phyloP scores from a whole-genome alignment of 305 asterid species.

The Fraxinus sp. region DNA sequence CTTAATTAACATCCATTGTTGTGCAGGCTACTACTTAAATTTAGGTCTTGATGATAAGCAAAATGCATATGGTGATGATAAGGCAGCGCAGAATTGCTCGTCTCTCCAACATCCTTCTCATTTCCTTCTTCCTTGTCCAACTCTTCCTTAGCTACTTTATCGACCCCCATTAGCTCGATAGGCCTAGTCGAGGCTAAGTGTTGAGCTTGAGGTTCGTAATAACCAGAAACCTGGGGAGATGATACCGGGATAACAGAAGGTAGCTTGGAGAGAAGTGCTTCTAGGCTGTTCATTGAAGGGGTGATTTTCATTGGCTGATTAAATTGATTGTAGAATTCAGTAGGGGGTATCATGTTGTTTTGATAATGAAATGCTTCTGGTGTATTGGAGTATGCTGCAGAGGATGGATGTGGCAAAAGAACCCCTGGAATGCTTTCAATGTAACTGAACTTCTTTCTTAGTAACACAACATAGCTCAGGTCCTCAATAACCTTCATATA shows the following conservation, averaged over 20 bases:
- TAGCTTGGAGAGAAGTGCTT: conserved; percentile 88
- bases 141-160: conserved; percentile 53
- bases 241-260: conserved; percentile 70
- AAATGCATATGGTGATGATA: conserved; percentile 45
- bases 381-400: conserved; percentile 57
- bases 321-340: conserved; percentile 42
- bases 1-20: conserved; percentile 34
- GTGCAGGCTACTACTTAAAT: conserved; percentile 67
- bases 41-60: conserved; percentile 59
- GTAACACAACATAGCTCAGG: conserved; percentile 81
- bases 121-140: conserved; percentile 45
- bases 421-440: conserved; percentile 97
- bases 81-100: conserved; percentile 40
- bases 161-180: conserved; percentile 41
- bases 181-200: conserved; percentile 32
- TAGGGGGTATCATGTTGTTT: conserved; percentile 26
- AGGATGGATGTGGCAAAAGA: conserved; percentile 87
- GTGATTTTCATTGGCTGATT: conserved; percentile 54
- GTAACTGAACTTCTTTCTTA: conserved; percentile 85
- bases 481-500: conserved; percentile 73
- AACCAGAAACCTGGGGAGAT: conserved; percentile 25
- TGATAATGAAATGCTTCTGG: conserved; percentile 57
- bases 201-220: conserved; percentile 38
- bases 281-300: conserved; percentile 97
- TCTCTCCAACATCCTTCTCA: conserved; percentile 39